A percentile compares a stretch with the other conserved stretches of the same genome.
Conservation (phyloP, 441 rosid genomes). For the Jatropha podagrica region DNA sequence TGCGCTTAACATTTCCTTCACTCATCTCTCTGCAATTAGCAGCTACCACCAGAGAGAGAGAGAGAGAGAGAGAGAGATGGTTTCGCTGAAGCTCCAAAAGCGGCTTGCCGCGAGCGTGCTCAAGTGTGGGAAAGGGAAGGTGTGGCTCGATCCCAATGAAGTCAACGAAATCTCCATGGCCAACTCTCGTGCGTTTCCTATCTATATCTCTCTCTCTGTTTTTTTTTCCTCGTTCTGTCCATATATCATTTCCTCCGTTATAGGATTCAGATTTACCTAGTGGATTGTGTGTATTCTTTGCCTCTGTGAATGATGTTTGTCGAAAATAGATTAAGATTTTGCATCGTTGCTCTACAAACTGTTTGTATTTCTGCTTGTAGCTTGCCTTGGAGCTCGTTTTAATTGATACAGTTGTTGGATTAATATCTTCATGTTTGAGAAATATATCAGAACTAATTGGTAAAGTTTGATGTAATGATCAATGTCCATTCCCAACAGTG, state of each 20-base stretch:
- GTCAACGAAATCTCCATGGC: conserved; percentile 88
- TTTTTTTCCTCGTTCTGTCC: background rate
- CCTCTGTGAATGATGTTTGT: no score
- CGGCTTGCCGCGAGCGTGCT: conserved; percentile 86
- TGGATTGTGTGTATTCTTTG: background rate
- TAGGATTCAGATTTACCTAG: background rate
- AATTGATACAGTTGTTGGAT: background rate
- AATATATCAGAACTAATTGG: background rate
- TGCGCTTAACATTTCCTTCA: background rate
- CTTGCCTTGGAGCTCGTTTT: background rate
- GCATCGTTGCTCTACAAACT: background rate
- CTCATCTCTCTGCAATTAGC: background rate
- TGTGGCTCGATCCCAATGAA: conserved; percentile 90
- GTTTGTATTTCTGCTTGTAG: no score
- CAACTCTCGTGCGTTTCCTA: conserved; percentile 59
- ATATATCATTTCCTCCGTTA: background rate
- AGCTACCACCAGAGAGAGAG: background rate
- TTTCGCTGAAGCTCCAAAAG: conserved; percentile 84
- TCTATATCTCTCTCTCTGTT: background rate
- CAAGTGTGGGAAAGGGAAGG: conserved; percentile 77
- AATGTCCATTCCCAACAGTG: no score
- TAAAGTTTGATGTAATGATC: no score
- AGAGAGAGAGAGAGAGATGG: conserved; percentile 39
- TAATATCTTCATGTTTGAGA: background rate
- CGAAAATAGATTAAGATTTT: background rate